phyloP scores from a whole-genome alignment of 2,329 filamentous ascomycete genomes.

The Diaporthe vaccinii region DNA sequence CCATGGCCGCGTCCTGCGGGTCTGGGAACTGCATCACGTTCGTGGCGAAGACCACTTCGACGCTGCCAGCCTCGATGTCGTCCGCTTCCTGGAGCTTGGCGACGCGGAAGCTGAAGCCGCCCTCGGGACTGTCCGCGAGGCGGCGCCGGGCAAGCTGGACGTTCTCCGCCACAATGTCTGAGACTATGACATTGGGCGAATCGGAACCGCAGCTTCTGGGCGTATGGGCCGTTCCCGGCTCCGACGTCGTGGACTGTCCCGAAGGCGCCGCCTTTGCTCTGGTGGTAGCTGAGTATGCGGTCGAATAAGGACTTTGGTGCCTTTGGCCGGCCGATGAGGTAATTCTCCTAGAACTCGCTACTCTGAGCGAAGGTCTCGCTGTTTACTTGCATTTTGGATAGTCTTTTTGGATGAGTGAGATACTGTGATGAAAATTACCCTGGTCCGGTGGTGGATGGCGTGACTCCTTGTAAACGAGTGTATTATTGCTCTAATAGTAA shows the following conservation, averaged over 20 bases:
- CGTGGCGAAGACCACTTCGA: conserved; percentile 42
- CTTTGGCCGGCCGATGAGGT: conserved; percentile 44
- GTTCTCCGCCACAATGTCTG: conserved; percentile 44
- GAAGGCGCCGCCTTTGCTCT: conserved; percentile 36
- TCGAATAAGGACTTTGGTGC: conserved; percentile 44
- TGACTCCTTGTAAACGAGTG: too few relatives aligned
- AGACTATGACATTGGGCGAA: conserved; percentile 46
- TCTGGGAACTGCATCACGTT: conserved; percentile 42
- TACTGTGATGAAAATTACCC: not conserved
- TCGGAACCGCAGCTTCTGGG: conserved; percentile 38
- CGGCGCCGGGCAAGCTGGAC: conserved; percentile 41
- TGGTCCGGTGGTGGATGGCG: too few relatives aligned
- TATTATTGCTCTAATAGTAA: not conserved
- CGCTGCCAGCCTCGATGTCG: conserved; percentile 39
- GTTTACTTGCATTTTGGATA: not conserved
- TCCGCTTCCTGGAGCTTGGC: conserved; percentile 42
- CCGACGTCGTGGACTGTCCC: conserved; percentile 45
- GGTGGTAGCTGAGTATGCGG: conserved; percentile 46
- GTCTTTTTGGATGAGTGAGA: not conserved
- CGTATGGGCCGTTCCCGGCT: conserved; percentile 45
- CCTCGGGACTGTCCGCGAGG: conserved; percentile 26
- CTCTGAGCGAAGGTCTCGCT: conserved; percentile 34
- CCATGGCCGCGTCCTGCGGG: conserved; percentile 40
- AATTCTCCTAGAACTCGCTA: conserved; percentile 46
- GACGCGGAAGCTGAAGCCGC: conserved; percentile 41